A percentile compares a stretch with the other conserved stretches of the same genome.
Evolutionary conservation across 352 stramenopile genomes (phyloP).

Genomic region (Phytophthora meadii): DNA sequence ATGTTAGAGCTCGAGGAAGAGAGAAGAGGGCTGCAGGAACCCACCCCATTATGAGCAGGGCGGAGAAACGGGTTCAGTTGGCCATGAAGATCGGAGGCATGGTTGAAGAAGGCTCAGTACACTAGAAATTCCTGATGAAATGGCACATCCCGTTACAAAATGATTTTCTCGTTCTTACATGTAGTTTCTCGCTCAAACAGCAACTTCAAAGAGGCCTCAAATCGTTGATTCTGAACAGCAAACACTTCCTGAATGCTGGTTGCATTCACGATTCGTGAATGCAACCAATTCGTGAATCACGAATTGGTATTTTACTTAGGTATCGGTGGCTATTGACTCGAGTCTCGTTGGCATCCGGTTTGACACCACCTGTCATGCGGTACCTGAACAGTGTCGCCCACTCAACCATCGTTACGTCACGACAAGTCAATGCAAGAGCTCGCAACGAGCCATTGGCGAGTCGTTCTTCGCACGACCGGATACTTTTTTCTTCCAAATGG

Average conservation of each 20-base stretch:
- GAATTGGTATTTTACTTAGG: neutral
- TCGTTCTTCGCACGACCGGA: constrained; percentile 8
- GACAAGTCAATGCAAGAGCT: constrained; percentile 15
- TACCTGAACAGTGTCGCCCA: constrained; percentile 10
- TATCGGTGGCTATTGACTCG: neutral
- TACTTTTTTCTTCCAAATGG: constrained; percentile 8
- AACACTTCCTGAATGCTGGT: neutral
- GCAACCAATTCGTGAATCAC: too few species aligned
- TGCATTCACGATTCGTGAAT: neutral
- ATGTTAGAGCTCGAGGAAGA: constrained; percentile 66
- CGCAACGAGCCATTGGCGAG: neutral
- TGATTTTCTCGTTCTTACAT: constrained; percentile 11
- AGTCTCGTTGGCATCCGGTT: neutral
- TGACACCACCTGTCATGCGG: constrained; percentile 19
- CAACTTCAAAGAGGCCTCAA: constrained; percentile 20
- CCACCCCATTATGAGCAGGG: constrained; percentile 23
- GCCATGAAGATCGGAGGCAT: constrained; percentile 5
- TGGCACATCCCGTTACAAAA: constrained; percentile 23
- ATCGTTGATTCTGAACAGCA: neutral
- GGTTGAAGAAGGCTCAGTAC: constrained; percentile 19
- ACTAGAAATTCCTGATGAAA: constrained; percentile 30
- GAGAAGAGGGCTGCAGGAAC: constrained; percentile 20
- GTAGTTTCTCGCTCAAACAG: constrained; percentile 9
- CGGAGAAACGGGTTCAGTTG: constrained; percentile 15
- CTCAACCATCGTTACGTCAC: constrained; percentile 18